Conservation (phyloP, 208 protist genomes). For the Acanthamoeba culbertsoni region DNA sequence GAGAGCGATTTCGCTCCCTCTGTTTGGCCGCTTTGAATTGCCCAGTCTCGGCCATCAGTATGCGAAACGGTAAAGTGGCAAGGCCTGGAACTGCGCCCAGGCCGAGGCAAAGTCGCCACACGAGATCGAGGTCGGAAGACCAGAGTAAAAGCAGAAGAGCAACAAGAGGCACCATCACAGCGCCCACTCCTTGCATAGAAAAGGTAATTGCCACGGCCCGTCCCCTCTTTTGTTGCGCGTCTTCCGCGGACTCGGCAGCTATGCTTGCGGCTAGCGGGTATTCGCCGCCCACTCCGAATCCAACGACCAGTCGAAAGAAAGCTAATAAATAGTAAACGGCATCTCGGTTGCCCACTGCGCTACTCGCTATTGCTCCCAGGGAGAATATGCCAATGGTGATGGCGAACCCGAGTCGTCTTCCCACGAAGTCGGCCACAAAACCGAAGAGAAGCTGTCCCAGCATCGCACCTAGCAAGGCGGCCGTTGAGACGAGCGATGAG, state of each 20-base stretch:
- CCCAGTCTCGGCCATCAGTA: slow-evolving; percentile 50
- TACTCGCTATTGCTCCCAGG: background rate
- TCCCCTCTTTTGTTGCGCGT: slow-evolving; percentile 33
- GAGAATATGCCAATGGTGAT: slow-evolving; percentile 37
- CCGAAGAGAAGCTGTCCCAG: slow-evolving; percentile 64
- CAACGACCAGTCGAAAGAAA: slow-evolving; percentile 55
- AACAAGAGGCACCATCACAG: background rate
- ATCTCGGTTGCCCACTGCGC: background rate
- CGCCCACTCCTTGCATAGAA: slow-evolving; percentile 63
- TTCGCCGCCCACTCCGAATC: slow-evolving; percentile 70
- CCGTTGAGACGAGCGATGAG: background rate
- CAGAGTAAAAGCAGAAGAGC: background rate
- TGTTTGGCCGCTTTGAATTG: slow-evolving; percentile 7
- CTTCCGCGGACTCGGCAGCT: slow-evolving; percentile 47
- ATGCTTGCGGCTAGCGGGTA: slow-evolving; percentile 69
- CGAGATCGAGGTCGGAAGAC: slow-evolving; percentile 19
- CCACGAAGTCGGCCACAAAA: slow-evolving; percentile 50
- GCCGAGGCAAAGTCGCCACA: slow-evolving; percentile 58
- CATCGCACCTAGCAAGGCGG: slow-evolving; percentile 46
- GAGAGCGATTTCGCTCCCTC: background rate
- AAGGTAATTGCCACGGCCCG: slow-evolving; percentile 53
- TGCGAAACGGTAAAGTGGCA: slow-evolving; percentile 49
- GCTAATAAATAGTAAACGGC: background rate
- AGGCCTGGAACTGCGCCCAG: slow-evolving; percentile 59
- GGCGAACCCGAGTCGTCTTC: background rate